Evolutionary conservation across 345 rosid species (phyloP).

Genomic region (Boechera stricta): DNA sequence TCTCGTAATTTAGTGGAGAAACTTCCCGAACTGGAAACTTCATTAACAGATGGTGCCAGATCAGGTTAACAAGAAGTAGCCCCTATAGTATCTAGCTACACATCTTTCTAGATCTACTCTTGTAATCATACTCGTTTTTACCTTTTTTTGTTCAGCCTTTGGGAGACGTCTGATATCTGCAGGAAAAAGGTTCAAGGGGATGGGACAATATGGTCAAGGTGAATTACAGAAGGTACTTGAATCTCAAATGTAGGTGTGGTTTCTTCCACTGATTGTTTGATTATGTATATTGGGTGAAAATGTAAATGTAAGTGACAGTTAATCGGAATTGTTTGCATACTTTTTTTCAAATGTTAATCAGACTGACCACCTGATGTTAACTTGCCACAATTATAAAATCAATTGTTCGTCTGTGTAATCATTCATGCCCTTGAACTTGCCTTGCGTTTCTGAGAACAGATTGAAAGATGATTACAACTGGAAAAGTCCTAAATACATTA

Average conservation of each 20-base stretch:
- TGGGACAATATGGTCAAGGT: conserved; percentile 96
- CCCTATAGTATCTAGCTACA: conserved; percentile 34
- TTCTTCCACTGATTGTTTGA: conserved; percentile 16
- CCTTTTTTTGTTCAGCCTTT: conserved; percentile 62
- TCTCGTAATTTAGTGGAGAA: conserved; percentile 60
- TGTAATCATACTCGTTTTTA: conserved; percentile 38
- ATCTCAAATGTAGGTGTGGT: conserved; percentile 34
- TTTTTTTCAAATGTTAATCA: too few relatives aligned
- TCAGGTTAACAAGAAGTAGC: conserved; percentile 64
- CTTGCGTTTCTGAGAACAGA: conserved; percentile 50
- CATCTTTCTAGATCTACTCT: conserved; percentile 36
- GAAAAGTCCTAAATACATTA: conserved; percentile 57
- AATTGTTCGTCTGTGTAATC: background rate
- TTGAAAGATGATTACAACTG: conserved; percentile 78
- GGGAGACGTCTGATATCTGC: conserved; percentile 82
- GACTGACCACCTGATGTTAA: too few relatives aligned
- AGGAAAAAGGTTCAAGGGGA: conserved; percentile 85
- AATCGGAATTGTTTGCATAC: background rate
- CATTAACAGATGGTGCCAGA: conserved; percentile 58
- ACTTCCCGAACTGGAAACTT: conserved; percentile 61
- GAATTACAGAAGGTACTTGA: conserved; percentile 78
- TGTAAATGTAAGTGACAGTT: conserved; percentile 4
- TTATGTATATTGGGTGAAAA: background rate
- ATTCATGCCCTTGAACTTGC: background rate
- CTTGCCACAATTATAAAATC: background rate